phyloP scores from a whole-genome alignment of 805 yeast genomes.

The Wickerhamiella allomyrinae region DNA sequence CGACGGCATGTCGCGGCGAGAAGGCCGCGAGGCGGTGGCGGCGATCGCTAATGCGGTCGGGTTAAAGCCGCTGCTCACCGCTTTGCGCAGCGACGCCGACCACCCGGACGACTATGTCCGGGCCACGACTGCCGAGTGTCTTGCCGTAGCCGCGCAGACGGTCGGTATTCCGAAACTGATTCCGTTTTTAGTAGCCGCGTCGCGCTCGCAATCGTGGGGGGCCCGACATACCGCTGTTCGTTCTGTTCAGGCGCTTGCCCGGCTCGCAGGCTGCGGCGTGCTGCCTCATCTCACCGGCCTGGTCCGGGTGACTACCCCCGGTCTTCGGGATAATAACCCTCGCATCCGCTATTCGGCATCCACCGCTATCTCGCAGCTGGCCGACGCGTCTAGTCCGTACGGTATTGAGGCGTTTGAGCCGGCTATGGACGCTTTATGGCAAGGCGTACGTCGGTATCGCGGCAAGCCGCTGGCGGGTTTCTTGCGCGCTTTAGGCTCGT shows the following conservation, averaged over 20 bases:
- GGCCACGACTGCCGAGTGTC: conserved; percentile 57
- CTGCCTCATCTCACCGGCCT: conserved; percentile 59
- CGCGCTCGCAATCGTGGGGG: conserved; percentile 61
- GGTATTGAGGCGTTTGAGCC: conserved; percentile 80
- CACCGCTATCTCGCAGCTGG: conserved; percentile 53
- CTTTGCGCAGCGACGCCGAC: conserved; percentile 69
- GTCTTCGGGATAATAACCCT: conserved; percentile 51
- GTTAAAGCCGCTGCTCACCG: conserved; percentile 59
- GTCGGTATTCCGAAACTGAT: conserved; percentile 56
- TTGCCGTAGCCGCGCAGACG: conserved; percentile 74
- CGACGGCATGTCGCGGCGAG: conserved; percentile 56
- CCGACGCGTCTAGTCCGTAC: conserved; percentile 71
- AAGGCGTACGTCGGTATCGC: conserved; percentile 58
- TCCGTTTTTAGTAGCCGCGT: conserved; percentile 73
- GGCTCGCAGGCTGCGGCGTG: conserved; percentile 52
- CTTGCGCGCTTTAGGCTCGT: conserved; percentile 59
- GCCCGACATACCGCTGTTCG: conserved; percentile 75
- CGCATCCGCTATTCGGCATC: conserved; percentile 62
- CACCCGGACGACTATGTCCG: conserved; percentile 70
- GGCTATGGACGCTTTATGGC: conserved; percentile 65
- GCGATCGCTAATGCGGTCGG: conserved; percentile 74
- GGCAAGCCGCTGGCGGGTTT: conserved; percentile 69
- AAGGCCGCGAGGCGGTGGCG: conserved; percentile 67
- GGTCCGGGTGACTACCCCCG: conserved; percentile 43
- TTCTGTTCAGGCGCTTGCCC: conserved; percentile 61